These are phyloP conservation scores for Leccinum solheimii DNA, from an alignment of 1,284 basidiomycete species.

Conservation along the genomic window DNA sequence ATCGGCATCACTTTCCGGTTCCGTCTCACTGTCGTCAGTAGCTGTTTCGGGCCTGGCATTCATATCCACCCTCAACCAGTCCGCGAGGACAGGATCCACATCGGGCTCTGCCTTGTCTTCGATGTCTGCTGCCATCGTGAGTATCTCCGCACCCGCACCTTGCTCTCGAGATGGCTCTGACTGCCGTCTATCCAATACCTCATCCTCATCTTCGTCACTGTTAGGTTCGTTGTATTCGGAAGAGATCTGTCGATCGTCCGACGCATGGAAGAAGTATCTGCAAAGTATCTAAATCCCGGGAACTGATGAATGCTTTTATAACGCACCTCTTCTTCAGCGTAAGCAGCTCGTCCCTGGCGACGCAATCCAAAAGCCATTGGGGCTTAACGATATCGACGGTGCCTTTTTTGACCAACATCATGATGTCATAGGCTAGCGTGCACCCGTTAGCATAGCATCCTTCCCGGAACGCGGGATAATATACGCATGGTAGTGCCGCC, in stretches of 20 bases:
- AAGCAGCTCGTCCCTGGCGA: constrained; percentile 52
- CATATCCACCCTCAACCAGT: constrained; percentile 62
- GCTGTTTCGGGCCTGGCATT: constrained; percentile 1
- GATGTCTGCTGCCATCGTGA: constrained; percentile 26
- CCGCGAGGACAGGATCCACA: constrained; percentile 50
- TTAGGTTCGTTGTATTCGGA: constrained; percentile 45
- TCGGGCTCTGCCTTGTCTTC: constrained; percentile 34
- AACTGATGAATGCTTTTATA: background rate
- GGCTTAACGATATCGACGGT: constrained; percentile 74
- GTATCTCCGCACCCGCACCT: constrained; percentile 16
- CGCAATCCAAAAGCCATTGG: constrained; percentile 79
- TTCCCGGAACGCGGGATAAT: constrained; percentile 25
- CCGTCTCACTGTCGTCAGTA: constrained; percentile 38
- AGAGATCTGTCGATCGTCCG: constrained; percentile 40
- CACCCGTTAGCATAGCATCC: constrained; percentile 2
- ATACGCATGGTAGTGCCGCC: constrained; percentile 63
- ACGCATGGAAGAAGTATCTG: constrained; percentile 79
- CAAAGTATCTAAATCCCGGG: background rate
- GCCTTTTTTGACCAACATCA: constrained; percentile 63
- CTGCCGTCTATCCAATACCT: constrained; percentile 21
- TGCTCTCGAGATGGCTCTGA: constrained; percentile 9
- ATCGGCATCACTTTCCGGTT: constrained; percentile 65
- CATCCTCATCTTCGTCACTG: constrained; percentile 32
- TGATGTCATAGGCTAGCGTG: constrained; percentile 66
- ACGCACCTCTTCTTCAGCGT: constrained; percentile 69